Percentiles rank a stretch among this genome's conserved stretches.
These are phyloP conservation scores for Corymbia maculata DNA, from an alignment of 345 rosid genomes.

Conservation along the genomic window DNA sequence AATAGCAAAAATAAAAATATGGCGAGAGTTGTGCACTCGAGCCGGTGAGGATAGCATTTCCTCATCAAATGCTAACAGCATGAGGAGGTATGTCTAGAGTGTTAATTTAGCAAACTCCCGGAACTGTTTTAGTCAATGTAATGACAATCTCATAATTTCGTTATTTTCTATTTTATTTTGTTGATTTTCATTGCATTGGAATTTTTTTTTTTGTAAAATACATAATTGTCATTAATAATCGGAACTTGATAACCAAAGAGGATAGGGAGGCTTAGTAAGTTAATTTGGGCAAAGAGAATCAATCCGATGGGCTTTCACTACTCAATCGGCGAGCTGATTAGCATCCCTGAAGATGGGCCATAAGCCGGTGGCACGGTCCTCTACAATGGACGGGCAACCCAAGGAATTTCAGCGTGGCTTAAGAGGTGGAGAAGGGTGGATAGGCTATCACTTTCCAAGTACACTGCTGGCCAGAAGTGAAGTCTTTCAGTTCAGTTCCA, in stretches of 20 bases:
- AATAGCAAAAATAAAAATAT: too few species aligned
- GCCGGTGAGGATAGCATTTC: conserved; percentile 11
- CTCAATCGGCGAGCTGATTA: too few species aligned
- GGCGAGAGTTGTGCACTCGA: not conserved
- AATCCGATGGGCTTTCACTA: not conserved
- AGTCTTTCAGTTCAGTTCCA: not conserved
- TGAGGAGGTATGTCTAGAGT: conserved; percentile 6
- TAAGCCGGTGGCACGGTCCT: not conserved
- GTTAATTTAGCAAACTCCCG: conserved; percentile 2
- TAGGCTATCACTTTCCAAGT: not conserved
- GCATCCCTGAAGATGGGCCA: not conserved
- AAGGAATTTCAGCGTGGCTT: not conserved
- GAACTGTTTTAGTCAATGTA: conserved; percentile 1
- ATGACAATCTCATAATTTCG: conserved; percentile 11
- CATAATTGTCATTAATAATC: too few species aligned
- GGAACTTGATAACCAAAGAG: too few species aligned
- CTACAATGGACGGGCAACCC: not conserved
- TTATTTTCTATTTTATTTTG: not conserved
- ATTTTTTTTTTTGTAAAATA: too few species aligned
- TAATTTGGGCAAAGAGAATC: too few species aligned
- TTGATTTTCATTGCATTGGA: not conserved
- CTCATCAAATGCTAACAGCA: conserved; percentile 2
- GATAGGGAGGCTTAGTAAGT: too few species aligned
- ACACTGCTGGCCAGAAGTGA: not conserved
- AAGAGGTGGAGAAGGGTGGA: not conserved